Percentiles rank a stretch among this genome's conserved stretches.
These are phyloP conservation scores for Erodium texanum DNA, from an alignment of 441 rosid genomes.

Conservation along the genomic window DNA sequence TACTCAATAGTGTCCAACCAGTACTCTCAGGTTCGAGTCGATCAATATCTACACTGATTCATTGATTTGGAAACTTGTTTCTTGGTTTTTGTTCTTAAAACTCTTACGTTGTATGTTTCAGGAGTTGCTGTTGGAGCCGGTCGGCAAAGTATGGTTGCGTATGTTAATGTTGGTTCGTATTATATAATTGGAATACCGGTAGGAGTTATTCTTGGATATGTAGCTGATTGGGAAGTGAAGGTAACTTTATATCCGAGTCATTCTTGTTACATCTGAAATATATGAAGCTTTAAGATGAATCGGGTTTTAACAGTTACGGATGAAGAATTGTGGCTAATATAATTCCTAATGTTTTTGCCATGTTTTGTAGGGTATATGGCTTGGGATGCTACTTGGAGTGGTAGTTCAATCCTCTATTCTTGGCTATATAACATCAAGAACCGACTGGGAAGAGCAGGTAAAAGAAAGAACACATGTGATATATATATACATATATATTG, in stretches of 20 bases:
- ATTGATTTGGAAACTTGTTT: too few relatives aligned
- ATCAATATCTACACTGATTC: too few relatives aligned
- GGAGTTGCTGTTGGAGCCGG: conserved; percentile 43
- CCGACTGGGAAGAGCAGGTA: conserved; percentile 25
- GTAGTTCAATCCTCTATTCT: conserved; percentile 12
- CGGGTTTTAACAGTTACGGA: not conserved
- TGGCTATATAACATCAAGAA: conserved; percentile 15
- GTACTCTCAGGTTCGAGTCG: conserved; percentile 41
- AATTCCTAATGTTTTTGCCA: too few relatives aligned
- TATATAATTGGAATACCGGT: conserved; percentile 37
- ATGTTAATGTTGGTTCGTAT: conserved; percentile 31
- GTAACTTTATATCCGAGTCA: conserved; percentile 16
- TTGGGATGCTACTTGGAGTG: conserved; percentile 18
- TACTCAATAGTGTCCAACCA: conserved; percentile 52
- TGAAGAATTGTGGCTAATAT: not conserved
- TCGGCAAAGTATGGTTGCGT: conserved; percentile 33
- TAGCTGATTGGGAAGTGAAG: conserved; percentile 20
- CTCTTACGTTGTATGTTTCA: conserved; percentile 13
- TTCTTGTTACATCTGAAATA: too few relatives aligned
- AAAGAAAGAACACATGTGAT: too few relatives aligned
- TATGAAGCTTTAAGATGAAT: not conserved
- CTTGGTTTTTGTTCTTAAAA: too few relatives aligned
- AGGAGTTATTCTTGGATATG: conserved; percentile 32
- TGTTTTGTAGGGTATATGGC: conserved; percentile 17
- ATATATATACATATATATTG: too few relatives aligned